Evolutionary conservation across 495 filamentous ascomycete species (phyloP).

Genomic region (Neurospora sp.): DNA sequence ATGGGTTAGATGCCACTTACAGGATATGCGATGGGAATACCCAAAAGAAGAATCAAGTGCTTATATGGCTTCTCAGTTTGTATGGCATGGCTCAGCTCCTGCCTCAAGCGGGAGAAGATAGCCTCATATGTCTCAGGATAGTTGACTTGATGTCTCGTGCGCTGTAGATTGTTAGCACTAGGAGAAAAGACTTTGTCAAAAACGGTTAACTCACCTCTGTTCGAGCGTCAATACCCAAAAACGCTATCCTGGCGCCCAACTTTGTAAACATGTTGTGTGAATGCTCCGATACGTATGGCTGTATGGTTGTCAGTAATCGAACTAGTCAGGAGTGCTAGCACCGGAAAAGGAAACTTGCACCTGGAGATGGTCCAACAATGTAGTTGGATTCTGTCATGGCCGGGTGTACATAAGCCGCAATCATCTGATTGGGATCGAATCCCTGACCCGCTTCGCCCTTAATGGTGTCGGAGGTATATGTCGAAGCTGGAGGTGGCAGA

Average conservation of each 20-base stretch:
- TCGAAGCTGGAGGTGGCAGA: conserved; percentile 66
- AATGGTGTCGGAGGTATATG: conserved; percentile 56
- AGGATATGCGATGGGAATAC: conserved; percentile 91
- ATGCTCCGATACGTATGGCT: conserved; percentile 66
- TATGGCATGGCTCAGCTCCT: conserved; percentile 51
- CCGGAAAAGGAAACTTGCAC: conserved; percentile 23
- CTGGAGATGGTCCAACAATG: conserved; percentile 66
- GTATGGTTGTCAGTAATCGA: background rate
- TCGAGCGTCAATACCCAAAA: conserved; percentile 80
- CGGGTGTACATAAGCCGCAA: conserved; percentile 58
- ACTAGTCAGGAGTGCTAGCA: conserved; percentile 12
- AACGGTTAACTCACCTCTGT: conserved; percentile 42
- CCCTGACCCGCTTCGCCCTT: conserved; percentile 32
- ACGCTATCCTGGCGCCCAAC: conserved; percentile 76
- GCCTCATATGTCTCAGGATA: conserved; percentile 80
- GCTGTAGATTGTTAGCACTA: conserved; percentile 22
- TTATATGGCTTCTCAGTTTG: conserved; percentile 47
- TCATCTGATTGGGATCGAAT: conserved; percentile 54
- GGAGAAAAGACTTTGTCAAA: no score
- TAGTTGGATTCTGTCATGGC: conserved; percentile 56
- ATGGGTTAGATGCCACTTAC: conserved; percentile 21
- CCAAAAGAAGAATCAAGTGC: conserved; percentile 77
- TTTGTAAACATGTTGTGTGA: conserved; percentile 73
- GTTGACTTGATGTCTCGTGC: conserved; percentile 85
- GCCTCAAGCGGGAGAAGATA: conserved; percentile 59